Base-by-base conservation (phyloP, 345 rosid genomes). In the Brassica nigra region DNA sequence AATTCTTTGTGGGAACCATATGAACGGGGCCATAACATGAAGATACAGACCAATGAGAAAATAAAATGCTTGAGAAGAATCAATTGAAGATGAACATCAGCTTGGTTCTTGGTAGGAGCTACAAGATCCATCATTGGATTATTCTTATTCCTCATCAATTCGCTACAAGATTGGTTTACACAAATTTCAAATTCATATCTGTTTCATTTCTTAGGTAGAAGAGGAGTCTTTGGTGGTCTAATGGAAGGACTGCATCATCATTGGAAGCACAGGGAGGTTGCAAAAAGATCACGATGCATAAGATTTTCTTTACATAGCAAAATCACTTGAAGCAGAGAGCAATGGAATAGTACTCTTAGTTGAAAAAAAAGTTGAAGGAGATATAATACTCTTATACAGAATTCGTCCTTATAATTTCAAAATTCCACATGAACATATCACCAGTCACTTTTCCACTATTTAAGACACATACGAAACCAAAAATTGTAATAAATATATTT, bases 181-280 rank as follows among this genome's bases (percentile, higher is more conserved):
- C 47, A 66, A 68, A 37, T 73, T 37, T 31, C 5, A 4, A 6
- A 34, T 63, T 23, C 3, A 28, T 27, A 59, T 73, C 2, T 39
- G 33, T 59, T 76, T 31, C 29, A 44, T 27, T 18, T 8, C 12
- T 39, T 84, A 93, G 95, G 98, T 42, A 88, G 95, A 85, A 87
- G 97, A 78, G 93, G 97, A 77, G 68, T 91, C 63, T 90, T 93
- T 82, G 85, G 75, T 86, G 98, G 98, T 75, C 90, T 91, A 67
- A 83, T 90, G 62, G 98, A 93, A 86, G 93, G 91, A 69, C 64
- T 93, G 59, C 93, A 90, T 87, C 97, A 93, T 84, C 98, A 91
- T 70, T 93, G 97, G 98, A 93, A 93, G 85, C 89, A 90, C 74
- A 84, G 89, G 73, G 98, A 93, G 84, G 97, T 93, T 52, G 90